These are phyloP conservation scores for Babesia ovata DNA, from an alignment of 169 alveolate genomes.

Conservation along the genomic window DNA sequence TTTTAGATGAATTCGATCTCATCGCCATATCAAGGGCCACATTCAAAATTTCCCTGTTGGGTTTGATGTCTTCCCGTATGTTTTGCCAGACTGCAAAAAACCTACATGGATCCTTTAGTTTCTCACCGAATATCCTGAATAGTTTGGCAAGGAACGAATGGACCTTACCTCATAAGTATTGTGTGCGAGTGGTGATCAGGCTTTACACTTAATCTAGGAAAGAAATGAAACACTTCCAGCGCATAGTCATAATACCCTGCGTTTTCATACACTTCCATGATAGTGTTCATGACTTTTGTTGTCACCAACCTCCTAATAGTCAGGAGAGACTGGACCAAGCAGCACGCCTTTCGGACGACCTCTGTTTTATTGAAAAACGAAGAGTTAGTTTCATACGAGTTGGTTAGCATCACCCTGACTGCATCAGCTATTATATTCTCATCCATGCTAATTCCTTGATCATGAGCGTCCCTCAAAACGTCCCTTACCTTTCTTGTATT, in stretches of 20 bases:
- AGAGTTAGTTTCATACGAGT: slow-evolving; percentile 34
- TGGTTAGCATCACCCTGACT: slow-evolving; percentile 69
- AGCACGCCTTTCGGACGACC: slow-evolving; percentile 76
- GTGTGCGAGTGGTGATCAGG: slow-evolving; percentile 61
- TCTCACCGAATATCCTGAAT: slow-evolving; percentile 53
- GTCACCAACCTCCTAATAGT: background rate
- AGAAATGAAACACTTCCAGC: slow-evolving; percentile 78
- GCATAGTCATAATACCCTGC: slow-evolving; percentile 82
- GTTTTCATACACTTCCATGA: slow-evolving; percentile 76
- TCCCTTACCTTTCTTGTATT: slow-evolving; percentile 73
- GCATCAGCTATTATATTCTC: slow-evolving; percentile 50
- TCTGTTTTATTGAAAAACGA: slow-evolving; percentile 57
- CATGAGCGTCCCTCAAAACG: slow-evolving; percentile 59
- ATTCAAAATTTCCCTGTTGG: slow-evolving; percentile 35
- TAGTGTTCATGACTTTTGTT: slow-evolving; percentile 66
- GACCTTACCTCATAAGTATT: slow-evolving; percentile 65
- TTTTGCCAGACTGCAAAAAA: slow-evolving; percentile 70
- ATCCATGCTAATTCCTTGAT: slow-evolving; percentile 51
- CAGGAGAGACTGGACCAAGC: slow-evolving; percentile 67
- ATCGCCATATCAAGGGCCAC: slow-evolving; percentile 74
- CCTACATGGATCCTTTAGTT: slow-evolving; percentile 70
- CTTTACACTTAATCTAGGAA: slow-evolving; percentile 56
- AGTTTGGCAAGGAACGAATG: background rate
- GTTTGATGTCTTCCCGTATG: slow-evolving; percentile 22
- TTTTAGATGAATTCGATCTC: slow-evolving; percentile 64